Base-by-base conservation (phyloP, 345 rosid genomes). In the Camelina hispida region DNA sequence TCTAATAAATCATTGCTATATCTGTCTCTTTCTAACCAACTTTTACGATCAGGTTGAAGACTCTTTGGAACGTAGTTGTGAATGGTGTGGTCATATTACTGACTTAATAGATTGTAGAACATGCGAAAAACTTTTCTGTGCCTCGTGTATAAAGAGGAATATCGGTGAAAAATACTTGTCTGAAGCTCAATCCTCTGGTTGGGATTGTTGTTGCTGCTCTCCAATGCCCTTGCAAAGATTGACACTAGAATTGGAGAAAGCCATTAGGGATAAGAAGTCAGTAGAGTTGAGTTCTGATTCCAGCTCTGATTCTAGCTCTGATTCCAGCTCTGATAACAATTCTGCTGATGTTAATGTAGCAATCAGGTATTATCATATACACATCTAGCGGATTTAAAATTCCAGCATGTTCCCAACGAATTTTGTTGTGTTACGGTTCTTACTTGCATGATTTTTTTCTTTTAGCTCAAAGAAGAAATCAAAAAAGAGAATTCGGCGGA, bases 401-500 rank as follows among this genome's bases (percentile, higher is more conserved):
- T 67, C 17, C 37, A 28, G 62, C 16, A 46, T 79, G 71, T 38
- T 64, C 44, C 46, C 73, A 59, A 72, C 58, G 44, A 16, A 46
- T 66, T 25, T 63, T 51, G 32, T 4, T 66, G 48, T 72, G 22
- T 74, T 78, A 10, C 72, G 70, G 60, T 69, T 72, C 57, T 46
- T 44, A 68, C 51, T 56, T 77, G 17, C 63, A 17, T 38, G 50
- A 37, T 13, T 73, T 53, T 78, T 63, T 78, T 62, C 75, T 61
- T 78, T 77, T 67, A 88, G 93, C 55, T 73, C 83, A 48, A 92
- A 82, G 93, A 87, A 83, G 82, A 91, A 81, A 87, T 80, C 15
- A 46, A 89, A 93, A 74, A 96, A 86, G 93, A 89, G 83, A 81
- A 93, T 96, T 62, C 88, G 99, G 56, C 83, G 99, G 82, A 96